Conservation (phyloP, 257 asterid genomes). For the Solanum arcanum region DNA sequence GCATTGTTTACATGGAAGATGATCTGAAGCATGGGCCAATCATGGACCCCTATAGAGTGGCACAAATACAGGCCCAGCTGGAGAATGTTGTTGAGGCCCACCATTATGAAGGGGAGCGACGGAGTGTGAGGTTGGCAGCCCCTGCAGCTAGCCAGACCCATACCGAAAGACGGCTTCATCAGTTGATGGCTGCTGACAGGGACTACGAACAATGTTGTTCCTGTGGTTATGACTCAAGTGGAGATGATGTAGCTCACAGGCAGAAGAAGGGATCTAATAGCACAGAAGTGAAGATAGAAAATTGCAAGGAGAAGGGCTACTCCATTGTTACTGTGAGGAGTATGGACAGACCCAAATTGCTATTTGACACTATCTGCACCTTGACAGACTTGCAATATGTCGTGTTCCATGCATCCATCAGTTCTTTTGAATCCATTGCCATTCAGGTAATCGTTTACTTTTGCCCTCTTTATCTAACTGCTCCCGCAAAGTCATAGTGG, state of each 20-base stretch:
- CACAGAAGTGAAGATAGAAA: constrained; percentile 52
- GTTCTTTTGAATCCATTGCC: constrained; percentile 55
- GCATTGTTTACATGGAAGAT: constrained; percentile 57
- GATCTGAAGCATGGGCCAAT: constrained; percentile 20
- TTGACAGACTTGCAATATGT: constrained; percentile 62
- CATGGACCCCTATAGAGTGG: constrained; percentile 37
- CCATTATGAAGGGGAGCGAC: constrained; percentile 40
- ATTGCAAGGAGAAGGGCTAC: constrained; percentile 43
- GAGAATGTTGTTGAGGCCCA: constrained; percentile 77
- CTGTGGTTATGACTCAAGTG: constrained; percentile 28
- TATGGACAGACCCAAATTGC: constrained; percentile 58
- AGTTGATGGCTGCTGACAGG: constrained; percentile 66
- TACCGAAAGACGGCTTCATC: constrained; percentile 95
- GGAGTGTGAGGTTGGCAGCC: constrained; percentile 45
- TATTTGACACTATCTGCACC: constrained; percentile 72
- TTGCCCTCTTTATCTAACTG: neutral
- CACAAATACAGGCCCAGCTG: constrained; percentile 60
- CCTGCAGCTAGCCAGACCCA: constrained; percentile 46
- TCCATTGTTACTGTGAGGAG: constrained; percentile 51
- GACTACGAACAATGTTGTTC: constrained; percentile 62
- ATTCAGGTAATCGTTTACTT: constrained; percentile 42
- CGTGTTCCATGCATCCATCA: constrained; percentile 71
- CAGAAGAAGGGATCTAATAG: constrained; percentile 23
- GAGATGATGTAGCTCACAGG: constrained; percentile 24
- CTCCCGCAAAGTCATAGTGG: neutral